A percentile compares a stretch with the other conserved stretches of the same genome.
Conservation (phyloP, 495 filamentous ascomycete genomes). For the Aspergillus kassunensis region DNA sequence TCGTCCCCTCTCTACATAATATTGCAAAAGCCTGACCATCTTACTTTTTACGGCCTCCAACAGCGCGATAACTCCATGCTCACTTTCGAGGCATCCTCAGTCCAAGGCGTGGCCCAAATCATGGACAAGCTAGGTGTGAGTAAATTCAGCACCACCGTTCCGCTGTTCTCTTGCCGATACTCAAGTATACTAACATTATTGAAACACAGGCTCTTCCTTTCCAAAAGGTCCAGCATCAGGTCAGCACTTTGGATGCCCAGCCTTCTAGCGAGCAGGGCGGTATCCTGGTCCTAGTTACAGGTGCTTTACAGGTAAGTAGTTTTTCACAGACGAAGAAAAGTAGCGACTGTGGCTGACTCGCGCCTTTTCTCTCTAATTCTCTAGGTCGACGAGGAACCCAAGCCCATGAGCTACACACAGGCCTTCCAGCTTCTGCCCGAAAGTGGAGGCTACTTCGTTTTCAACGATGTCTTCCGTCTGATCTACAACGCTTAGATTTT, state of each 20-base stretch:
- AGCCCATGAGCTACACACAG: conserved; percentile 83
- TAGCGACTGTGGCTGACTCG: background rate
- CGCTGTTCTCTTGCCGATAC: background rate
- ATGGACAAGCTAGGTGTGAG: conserved; percentile 73
- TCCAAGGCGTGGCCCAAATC: conserved; percentile 59
- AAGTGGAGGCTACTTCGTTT: conserved; percentile 73
- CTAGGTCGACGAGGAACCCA: conserved; percentile 76
- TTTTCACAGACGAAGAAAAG: background rate
- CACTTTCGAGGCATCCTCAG: conserved; percentile 73
- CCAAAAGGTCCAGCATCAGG: conserved; percentile 66
- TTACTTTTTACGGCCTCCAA: too few species aligned
- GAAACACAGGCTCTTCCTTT: conserved; percentile 59
- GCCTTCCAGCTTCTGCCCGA: conserved; percentile 76
- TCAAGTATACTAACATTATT: conserved; percentile 6
- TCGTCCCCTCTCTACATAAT: background rate
- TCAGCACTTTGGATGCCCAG: conserved; percentile 71
- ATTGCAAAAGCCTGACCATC: too few species aligned
- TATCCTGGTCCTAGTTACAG: conserved; percentile 82
- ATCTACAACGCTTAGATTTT: conserved; percentile 47
- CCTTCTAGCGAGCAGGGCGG: conserved; percentile 55
- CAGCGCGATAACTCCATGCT: conserved; percentile 86
- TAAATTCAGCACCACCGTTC: background rate
- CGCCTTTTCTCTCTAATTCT: conserved; percentile 4
- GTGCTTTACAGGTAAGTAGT: conserved; percentile 72
- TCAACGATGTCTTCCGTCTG: conserved; percentile 90